Evolutionary conservation across 257 asterid species (phyloP).

Genomic region (Verbena officinalis): DNA sequence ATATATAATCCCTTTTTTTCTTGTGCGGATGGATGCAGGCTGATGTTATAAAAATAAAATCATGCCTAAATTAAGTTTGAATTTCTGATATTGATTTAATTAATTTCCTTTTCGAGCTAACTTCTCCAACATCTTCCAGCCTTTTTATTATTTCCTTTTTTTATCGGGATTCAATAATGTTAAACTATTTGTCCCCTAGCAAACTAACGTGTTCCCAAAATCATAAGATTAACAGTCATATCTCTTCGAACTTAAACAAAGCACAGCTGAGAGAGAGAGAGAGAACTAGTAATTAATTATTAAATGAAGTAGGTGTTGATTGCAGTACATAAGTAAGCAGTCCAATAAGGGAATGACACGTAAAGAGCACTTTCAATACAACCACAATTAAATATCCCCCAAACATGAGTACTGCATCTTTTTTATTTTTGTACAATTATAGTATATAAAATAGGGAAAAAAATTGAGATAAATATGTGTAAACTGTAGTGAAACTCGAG

Average conservation of each 20-base stretch:
- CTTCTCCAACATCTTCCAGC: too few species aligned
- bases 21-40: too few species aligned
- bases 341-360: conserved; percentile 31
- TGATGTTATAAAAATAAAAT: too few species aligned
- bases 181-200: conserved; percentile 20
- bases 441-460: too few species aligned
- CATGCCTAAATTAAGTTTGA: too few species aligned
- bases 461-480: too few species aligned
- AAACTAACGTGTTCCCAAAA: conserved; percentile 33
- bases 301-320: conserved; percentile 4
- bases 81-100: too few species aligned
- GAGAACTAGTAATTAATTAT: too few species aligned
- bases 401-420: conserved; percentile 6
- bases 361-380: not conserved
- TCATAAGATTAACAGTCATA: conserved; percentile 29
- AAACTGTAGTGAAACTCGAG: conserved; percentile 39
- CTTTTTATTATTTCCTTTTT: too few species aligned
- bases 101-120: too few species aligned
- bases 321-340: conserved; percentile 9
- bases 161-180: conserved; percentile 28
- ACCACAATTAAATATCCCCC: not conserved
- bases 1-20: too few species aligned
- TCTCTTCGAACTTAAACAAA: not conserved
- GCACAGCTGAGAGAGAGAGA: conserved; percentile 9
- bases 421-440: not conserved